Evolutionary conservation across 179 eudicot genomes (phyloP).

Genomic region (Dionaea muscipula): DNA sequence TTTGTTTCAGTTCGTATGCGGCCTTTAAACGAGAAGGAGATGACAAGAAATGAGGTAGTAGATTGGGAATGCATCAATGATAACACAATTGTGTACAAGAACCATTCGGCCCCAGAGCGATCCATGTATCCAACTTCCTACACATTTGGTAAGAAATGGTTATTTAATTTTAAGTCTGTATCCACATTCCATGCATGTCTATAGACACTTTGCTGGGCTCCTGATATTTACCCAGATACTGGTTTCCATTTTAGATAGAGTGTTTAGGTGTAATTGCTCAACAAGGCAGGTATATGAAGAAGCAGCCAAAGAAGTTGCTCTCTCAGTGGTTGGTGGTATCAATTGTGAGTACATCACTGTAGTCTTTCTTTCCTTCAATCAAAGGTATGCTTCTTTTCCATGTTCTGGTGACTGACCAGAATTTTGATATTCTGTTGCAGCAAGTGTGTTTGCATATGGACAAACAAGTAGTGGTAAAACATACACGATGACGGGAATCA

Average conservation of each 20-base stretch:
- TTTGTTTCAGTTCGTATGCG: slow-evolving; percentile 57
- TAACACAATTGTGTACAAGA: slow-evolving; percentile 39
- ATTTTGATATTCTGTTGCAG: slow-evolving; percentile 23
- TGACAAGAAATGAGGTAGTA: slow-evolving; percentile 28
- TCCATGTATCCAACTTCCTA: slow-evolving; percentile 41
- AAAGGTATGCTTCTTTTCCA: neutral
- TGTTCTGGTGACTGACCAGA: neutral
- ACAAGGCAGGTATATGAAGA: slow-evolving; percentile 75
- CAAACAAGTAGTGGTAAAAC: slow-evolving; percentile 98
- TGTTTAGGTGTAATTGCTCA: slow-evolving; percentile 36
- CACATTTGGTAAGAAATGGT: slow-evolving; percentile 42
- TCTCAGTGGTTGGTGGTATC: slow-evolving; percentile 69
- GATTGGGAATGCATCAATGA: slow-evolving; percentile 62
- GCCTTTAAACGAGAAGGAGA: slow-evolving; percentile 53
- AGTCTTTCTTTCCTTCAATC: neutral
- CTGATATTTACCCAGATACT: slow-evolving; percentile 9
- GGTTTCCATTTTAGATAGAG: slow-evolving; percentile 37
- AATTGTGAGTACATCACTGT: slow-evolving; percentile 44
- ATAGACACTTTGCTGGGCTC: slow-evolving; percentile 7
- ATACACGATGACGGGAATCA: slow-evolving; percentile 80
- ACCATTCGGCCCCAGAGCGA: slow-evolving; percentile 31
- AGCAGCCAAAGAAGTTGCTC: slow-evolving; percentile 77
- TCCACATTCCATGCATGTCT: no score
- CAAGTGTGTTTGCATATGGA: slow-evolving; percentile 88
- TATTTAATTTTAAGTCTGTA: no score